Percentiles rank a stretch among this genome's conserved stretches.
These are phyloP conservation scores for Pseudoscleropodium purum DNA, from an alignment of 225 moss, liverwort and hornwort genomes.

Conservation along the genomic window DNA sequence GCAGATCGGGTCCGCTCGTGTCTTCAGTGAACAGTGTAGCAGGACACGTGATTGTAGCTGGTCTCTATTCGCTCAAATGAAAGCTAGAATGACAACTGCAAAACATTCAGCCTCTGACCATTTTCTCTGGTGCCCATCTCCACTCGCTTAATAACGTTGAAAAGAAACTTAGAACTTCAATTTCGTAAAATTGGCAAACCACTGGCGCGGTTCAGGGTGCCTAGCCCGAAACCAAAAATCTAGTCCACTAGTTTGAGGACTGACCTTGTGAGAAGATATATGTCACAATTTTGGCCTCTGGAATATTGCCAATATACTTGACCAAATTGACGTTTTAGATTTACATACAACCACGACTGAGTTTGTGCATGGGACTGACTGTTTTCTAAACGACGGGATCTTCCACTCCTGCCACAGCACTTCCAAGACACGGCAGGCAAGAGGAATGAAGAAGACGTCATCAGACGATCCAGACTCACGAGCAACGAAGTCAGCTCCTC, in stretches of 20 bases:
- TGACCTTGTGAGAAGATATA: not conserved
- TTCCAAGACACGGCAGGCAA: not conserved
- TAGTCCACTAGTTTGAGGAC: not conserved
- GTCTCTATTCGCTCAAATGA: not conserved
- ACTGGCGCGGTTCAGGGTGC: not conserved
- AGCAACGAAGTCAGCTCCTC: not conserved
- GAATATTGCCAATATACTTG: not conserved
- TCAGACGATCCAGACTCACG: not conserved
- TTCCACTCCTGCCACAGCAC: too few species aligned
- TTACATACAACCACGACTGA: not conserved
- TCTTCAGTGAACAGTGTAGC: not conserved
- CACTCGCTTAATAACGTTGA: not conserved
- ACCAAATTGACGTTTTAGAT: not conserved
- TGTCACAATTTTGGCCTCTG: not conserved
- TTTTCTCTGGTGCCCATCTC: not conserved
- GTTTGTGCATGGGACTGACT: not conserved
- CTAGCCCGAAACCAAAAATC: not conserved
- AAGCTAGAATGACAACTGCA: not conserved
- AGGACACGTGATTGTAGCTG: not conserved
- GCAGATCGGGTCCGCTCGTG: not conserved
- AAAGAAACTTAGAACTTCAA: not conserved
- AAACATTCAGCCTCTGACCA: not conserved
- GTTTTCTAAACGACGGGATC: not conserved
- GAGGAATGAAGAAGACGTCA: not conserved
- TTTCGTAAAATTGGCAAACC: not conserved